Evolutionary conservation across 345 rosid species (phyloP).

Genomic region (Bruguiera parviflora): DNA sequence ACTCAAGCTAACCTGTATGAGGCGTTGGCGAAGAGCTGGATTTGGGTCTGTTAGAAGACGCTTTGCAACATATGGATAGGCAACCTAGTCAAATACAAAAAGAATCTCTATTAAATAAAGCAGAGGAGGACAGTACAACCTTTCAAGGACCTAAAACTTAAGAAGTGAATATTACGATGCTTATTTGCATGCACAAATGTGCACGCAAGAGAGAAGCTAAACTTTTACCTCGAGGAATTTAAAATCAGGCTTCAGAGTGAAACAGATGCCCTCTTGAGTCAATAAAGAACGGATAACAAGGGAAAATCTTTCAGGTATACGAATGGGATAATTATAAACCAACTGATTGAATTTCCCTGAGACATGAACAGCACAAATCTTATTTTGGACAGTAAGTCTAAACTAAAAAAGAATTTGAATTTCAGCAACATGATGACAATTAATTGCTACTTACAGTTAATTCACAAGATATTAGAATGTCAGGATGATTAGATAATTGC

Average conservation of each 20-base stretch:
- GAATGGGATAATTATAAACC: constrained; percentile 90
- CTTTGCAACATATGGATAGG: constrained; percentile 96
- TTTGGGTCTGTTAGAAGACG: constrained; percentile 94
- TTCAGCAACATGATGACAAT: not conserved
- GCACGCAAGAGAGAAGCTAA: not conserved
- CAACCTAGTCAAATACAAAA: constrained; percentile 51
- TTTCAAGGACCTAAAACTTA: not conserved
- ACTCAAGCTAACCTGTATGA: constrained; percentile 66
- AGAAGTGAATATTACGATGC: too few species aligned
- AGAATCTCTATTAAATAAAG: constrained; percentile 4
- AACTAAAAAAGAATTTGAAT: not conserved
- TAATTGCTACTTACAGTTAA: too few species aligned
- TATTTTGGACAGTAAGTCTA: not conserved
- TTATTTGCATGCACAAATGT: too few species aligned
- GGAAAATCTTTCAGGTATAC: constrained; percentile 96
- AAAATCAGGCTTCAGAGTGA: constrained; percentile 89
- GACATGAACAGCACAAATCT: constrained; percentile 12
- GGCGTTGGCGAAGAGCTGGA: constrained; percentile 94
- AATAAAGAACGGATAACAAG: constrained; percentile 90
- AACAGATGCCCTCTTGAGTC: constrained; percentile 97
- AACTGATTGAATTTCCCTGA: constrained; percentile 87
- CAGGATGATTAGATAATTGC: not conserved
- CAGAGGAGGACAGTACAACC: not conserved
- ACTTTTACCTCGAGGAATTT: constrained; percentile 90
- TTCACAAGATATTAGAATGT: not conserved